Conservation (phyloP, 2,329 filamentous ascomycete species). For the Colletotrichum lindemuthianum region DNA sequence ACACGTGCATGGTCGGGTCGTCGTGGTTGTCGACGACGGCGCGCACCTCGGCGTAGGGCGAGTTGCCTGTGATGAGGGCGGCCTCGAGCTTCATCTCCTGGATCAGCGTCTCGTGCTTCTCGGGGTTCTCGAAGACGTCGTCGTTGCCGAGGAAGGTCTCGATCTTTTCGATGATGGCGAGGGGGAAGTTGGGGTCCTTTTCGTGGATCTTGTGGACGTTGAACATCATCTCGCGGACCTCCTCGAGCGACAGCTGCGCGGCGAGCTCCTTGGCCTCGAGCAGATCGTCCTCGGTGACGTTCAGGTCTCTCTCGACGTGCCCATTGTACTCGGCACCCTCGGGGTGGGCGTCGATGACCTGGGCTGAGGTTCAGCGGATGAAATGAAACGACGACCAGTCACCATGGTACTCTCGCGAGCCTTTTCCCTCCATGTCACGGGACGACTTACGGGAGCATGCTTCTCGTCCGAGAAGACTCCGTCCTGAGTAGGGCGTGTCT, state of each 20-base stretch:
- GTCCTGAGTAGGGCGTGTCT: constrained; percentile 22
- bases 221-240: constrained; percentile 49
- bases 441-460: constrained; percentile 14
- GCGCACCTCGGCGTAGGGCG: constrained; percentile 49
- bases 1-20: constrained; percentile 46
- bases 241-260: constrained; percentile 53
- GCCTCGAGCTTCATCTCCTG: constrained; percentile 48
- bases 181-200: constrained; percentile 57
- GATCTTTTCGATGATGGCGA: constrained; percentile 50
- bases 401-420: background rate
- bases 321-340: constrained; percentile 18
- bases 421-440: background rate
- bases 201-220: constrained; percentile 53
- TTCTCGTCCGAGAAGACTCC: constrained; percentile 32
- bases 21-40: constrained; percentile 53
- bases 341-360: constrained; percentile 21
- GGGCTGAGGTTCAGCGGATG: background rate
- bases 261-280: constrained; percentile 57
- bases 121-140: constrained; percentile 47
- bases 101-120: constrained; percentile 46
- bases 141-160: constrained; percentile 48
- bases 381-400: too few species aligned
- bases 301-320: constrained; percentile 42
- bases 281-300: constrained; percentile 58
- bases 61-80: constrained; percentile 45